phyloP scores from a whole-genome alignment of 2,329 filamentous ascomycete species.

The Nannizzia gypsea region DNA sequence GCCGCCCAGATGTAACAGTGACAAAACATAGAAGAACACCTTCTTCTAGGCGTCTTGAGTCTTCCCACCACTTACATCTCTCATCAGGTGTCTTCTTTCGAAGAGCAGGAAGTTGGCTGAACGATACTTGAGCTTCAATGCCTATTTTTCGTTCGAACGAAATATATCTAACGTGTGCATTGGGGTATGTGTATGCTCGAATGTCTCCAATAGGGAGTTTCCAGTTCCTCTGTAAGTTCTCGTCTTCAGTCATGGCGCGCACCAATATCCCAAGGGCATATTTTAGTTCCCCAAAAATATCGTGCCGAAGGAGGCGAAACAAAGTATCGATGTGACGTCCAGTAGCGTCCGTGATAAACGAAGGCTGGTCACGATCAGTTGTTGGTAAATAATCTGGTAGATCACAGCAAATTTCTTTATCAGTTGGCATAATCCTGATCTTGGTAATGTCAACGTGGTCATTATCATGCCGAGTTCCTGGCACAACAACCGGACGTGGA shows the following conservation, averaged over 20 bases:
- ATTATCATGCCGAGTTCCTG: slow-evolving; percentile 39
- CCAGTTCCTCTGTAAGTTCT: neutral
- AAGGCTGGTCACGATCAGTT: slow-evolving; percentile 23
- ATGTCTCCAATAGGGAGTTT: slow-evolving; percentile 20
- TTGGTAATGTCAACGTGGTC: slow-evolving; percentile 37
- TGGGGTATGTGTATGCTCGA: neutral
- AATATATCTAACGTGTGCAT: slow-evolving; percentile 12
- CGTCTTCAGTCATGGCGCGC: slow-evolving; percentile 15
- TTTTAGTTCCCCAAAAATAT: slow-evolving; percentile 43
- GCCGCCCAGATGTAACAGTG: slow-evolving; percentile 22
- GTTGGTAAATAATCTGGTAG: slow-evolving; percentile 17
- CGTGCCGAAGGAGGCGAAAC: slow-evolving; percentile 46
- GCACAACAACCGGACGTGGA: neutral
- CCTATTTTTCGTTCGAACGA: slow-evolving; percentile 31
- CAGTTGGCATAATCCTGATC: slow-evolving; percentile 42
- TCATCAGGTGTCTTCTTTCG: slow-evolving; percentile 15
- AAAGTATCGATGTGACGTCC: slow-evolving; percentile 39
- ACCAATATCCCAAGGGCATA: slow-evolving; percentile 30
- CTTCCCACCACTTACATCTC: slow-evolving; percentile 41
- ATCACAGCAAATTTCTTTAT: slow-evolving; percentile 31
- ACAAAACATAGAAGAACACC: slow-evolving; percentile 39
- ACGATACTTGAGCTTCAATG: slow-evolving; percentile 36
- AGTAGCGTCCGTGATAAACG: slow-evolving; percentile 36
- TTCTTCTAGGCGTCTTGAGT: slow-evolving; percentile 38
- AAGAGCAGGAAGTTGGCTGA: slow-evolving; percentile 32